Percentiles rank a stretch among this genome's conserved stretches.
phyloP scores from a whole-genome alignment of 1,284 basidiomycete species.

The Grifola frondosa region DNA sequence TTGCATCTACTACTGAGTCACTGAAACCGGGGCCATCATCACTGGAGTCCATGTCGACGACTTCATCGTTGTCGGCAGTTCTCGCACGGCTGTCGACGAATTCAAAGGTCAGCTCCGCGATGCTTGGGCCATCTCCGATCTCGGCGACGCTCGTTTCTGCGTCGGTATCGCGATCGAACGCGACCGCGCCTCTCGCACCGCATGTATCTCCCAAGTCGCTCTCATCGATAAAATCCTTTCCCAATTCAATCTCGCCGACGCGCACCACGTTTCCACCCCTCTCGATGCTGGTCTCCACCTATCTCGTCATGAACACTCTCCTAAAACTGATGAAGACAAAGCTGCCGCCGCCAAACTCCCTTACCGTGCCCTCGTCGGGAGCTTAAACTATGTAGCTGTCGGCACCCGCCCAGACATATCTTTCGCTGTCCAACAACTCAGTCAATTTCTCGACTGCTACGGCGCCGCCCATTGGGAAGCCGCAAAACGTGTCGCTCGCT shows the following conservation, averaged over 20 bases:
- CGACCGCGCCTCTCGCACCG: slow-evolving; percentile 17
- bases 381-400: slow-evolving; percentile 13
- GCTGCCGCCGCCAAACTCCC: slow-evolving; percentile 2
- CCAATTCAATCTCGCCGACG: background rate
- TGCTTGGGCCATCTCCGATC: slow-evolving; percentile 13
- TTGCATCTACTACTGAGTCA: slow-evolving; percentile 3
- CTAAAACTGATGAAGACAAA: background rate
- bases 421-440: slow-evolving; percentile 9
- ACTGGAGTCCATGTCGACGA: slow-evolving; percentile 18
- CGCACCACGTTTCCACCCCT: slow-evolving; percentile 2
- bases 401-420: slow-evolving; percentile 13
- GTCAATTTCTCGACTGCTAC: slow-evolving; percentile 12
- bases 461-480: slow-evolving; percentile 20
- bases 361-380: slow-evolving; percentile 9
- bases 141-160: slow-evolving; percentile 20
- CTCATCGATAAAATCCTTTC: background rate
- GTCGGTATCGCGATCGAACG: slow-evolving; percentile 25
- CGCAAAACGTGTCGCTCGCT: slow-evolving; percentile 20
- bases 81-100: slow-evolving; percentile 13
- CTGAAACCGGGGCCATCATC: slow-evolving; percentile 4
- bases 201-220: slow-evolving; percentile 34
- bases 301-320: background rate
- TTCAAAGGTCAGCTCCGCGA: slow-evolving; percentile 31
- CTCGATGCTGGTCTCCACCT: slow-evolving; percentile 2
- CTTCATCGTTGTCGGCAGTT: slow-evolving; percentile 25